Base-by-base conservation (phyloP, 2,329 filamentous ascomycete genomes). In the Sporothrix pallida region DNA sequence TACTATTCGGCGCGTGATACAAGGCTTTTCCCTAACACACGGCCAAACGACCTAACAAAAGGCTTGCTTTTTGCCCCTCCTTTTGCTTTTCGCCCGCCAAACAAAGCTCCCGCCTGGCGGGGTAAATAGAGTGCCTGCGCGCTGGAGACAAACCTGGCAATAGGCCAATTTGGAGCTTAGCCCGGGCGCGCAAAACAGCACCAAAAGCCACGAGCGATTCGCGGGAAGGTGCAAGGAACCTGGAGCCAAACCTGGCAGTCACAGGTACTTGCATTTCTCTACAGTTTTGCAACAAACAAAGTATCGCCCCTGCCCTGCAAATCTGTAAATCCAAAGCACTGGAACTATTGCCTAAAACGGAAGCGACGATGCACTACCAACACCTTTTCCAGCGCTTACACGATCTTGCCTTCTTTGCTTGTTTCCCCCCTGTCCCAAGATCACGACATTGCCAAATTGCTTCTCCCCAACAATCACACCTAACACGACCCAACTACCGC, bases 91-190 rank as follows among this genome's bases (percentile, higher is more conserved):
- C 70, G 70, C 56, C 31, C 58, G 31, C 54, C 56, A 46, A 13
- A 8, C 23, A 52, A 54, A 71, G 54, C 70, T 72, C 48, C n/a
- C 44, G 58, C 70, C 70, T 65, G 70, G 70, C 70, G 70, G 70
- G 70, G 70, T 72, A 72, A 54, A 17, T 26, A 20, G 15, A 6
- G 54, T 23, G 68, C 46, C 23, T 37, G 17, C 37, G 62, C 42
- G 62, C 62, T 67, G 42, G 42, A 17, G 62, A 26, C 62, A 20
- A 42, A 44, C 52, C 31, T 3, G 54, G 17, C 62, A 20, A 44
- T 20, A 37, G 31, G 54, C 54, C 62, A 46, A 67, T 67, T 26
- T 67, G n/a, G 42, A 67, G 42, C 52, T 56, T 48, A 46, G 62
- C 42, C 62, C 42, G 62, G 62, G 42, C 42, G 62, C 42, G 12